Base-by-base conservation (phyloP, 306 rosid genomes). In the Castanea crenata region DNA sequence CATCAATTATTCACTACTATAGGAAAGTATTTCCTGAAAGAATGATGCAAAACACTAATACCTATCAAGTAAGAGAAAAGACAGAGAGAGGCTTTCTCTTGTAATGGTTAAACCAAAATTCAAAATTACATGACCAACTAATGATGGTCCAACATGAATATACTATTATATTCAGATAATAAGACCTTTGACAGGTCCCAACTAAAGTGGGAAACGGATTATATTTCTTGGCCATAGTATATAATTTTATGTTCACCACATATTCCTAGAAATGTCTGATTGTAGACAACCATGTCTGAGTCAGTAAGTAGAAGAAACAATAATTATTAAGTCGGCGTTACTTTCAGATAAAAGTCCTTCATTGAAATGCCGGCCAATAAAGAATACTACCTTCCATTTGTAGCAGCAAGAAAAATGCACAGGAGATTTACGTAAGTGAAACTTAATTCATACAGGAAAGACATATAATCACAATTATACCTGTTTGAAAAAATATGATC, bases 1-100 rank as follows among this genome's bases (percentile, higher is more conserved):
- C 78, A 81, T 82, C 85, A 92, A 80, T 83, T 86, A 77, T 73
- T 84, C 78, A 76, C 83, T 80, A 72, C 32, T 41, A 76, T 46
- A 51, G 64, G 56, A 64, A 86, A 69, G 54, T 73, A 44, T 19
- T 76, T 65, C 56, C 49, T 34, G 57, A 67, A 73, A 79, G 75
- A 69, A 77, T 57, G 70, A 72, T 57, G 70, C 16, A 25, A 83
- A 23, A 51, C 77, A 41, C 62, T 71, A 55, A 29, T 46, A 8
- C n/a, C 75, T 23, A 56, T 56, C 32, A 13, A n/a, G 9, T 23
- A 34, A 14, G 3, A 41, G 27, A 31, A 74, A 51, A 74, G 20
- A n/a, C 32, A 18, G 68, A 74, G 44, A 73, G 25, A n/a, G 67
- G 27, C 4, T 25, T 11, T 34, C 51, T 65, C 71, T 65, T 21